Evolutionary conservation across 2,329 filamentous ascomycete genomes (phyloP).

Genomic region (Trichoderma sp.): DNA sequence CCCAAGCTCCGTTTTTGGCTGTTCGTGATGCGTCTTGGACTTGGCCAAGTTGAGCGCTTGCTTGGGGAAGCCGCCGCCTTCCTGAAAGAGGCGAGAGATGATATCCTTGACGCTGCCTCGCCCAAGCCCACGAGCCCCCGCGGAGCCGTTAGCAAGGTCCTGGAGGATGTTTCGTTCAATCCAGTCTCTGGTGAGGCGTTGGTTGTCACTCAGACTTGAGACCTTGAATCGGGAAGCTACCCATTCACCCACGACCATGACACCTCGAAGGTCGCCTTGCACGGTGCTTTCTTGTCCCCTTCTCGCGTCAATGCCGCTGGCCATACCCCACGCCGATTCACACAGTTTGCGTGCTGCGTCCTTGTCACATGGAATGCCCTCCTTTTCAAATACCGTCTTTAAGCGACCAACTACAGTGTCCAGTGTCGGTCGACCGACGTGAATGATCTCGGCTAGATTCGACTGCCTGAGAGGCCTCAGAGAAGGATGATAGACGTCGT

Average conservation of each 20-base stretch:
- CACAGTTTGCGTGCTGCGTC: conserved; percentile 85
- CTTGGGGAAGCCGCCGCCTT: conserved; percentile 74
- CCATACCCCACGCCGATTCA: conserved; percentile 79
- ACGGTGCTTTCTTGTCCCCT: conserved; percentile 66
- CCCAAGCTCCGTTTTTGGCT: conserved; percentile 60
- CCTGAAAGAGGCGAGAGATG: conserved; percentile 73
- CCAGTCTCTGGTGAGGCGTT: conserved; percentile 69
- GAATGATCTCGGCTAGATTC: conserved; percentile 81
- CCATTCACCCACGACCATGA: conserved; percentile 88
- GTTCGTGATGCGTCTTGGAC: conserved; percentile 50
- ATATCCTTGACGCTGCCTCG: conserved; percentile 72
- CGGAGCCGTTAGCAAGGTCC: conserved; percentile 67
- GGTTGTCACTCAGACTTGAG: conserved; percentile 39
- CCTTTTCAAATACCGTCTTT: conserved; percentile 81
- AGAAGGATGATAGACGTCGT: conserved; percentile 92
- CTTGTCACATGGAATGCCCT: conserved; percentile 82
- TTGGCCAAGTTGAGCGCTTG: conserved; percentile 42
- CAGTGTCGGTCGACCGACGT: conserved; percentile 83
- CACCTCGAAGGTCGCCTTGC: conserved; percentile 72
- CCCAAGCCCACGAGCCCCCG: conserved; percentile 68
- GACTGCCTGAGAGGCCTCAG: conserved; percentile 84
- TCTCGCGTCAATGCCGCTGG: conserved; percentile 66
- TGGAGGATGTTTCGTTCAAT: conserved; percentile 69
- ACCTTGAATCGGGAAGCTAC: conserved; percentile 69
- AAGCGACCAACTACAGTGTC: conserved; percentile 82